Percentiles rank a stretch among this genome's conserved stretches.
Conservation (phyloP, 805 yeast genomes). For the Candida chilensis region DNA sequence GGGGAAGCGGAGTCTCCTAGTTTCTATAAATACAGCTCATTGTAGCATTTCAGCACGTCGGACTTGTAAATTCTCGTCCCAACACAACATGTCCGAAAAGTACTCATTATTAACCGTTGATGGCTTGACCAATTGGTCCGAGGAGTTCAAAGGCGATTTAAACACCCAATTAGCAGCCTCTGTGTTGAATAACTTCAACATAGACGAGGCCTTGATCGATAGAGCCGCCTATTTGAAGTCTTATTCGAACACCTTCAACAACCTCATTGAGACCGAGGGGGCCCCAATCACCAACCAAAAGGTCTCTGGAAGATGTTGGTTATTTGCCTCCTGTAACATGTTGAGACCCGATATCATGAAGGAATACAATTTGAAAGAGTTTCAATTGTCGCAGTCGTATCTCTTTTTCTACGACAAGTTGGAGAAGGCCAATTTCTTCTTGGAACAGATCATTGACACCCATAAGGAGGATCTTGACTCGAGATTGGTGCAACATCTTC, state of each 20-base stretch:
- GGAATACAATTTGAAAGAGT: slow-evolving; percentile 52
- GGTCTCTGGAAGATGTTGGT: slow-evolving; percentile 80
- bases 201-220: slow-evolving; percentile 9
- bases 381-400: slow-evolving; percentile 73
- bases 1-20: too few relatives aligned
- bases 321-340: slow-evolving; percentile 75
- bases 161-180: too few relatives aligned
- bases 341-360: slow-evolving; percentile 55
- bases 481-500: slow-evolving; percentile 56
- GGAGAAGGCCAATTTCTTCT: slow-evolving; percentile 74
- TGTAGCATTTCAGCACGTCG: too few relatives aligned
- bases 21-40: too few relatives aligned
- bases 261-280: slow-evolving; percentile 38
- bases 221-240: slow-evolving; percentile 7
- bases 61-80: too few relatives aligned
- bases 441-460: slow-evolving; percentile 70
- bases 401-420: slow-evolving; percentile 80
- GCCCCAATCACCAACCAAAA: slow-evolving; percentile 68
- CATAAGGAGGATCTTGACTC: slow-evolving; percentile 58
- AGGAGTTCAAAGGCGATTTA: too few relatives aligned
- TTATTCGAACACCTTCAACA: slow-evolving; percentile 26
- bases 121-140: too few relatives aligned
- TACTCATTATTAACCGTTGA: too few relatives aligned
- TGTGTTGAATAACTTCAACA: too few relatives aligned
- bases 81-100: too few relatives aligned